Percentiles rank a stretch among this genome's conserved stretches.
Conservation (phyloP, 371 early-diverging fungal species). For the Mucor sp. region DNA sequence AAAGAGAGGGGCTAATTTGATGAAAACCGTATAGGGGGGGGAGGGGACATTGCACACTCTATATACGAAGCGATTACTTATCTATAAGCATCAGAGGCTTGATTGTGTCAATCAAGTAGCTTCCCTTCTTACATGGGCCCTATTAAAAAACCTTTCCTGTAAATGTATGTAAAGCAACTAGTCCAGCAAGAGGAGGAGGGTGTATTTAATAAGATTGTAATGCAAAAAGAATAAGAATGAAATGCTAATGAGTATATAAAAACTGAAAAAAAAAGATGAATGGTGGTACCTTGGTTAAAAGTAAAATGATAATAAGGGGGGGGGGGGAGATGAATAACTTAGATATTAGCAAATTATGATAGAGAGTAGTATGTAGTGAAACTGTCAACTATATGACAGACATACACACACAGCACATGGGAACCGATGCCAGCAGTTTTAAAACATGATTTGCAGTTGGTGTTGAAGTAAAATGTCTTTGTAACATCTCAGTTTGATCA, state of each 20-base stretch:
- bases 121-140: too few species aligned
- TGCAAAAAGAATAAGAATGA: background rate
- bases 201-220: background rate
- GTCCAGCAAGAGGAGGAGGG: background rate
- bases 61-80: background rate
- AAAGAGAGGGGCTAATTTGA: background rate
- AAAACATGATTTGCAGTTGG: background rate
- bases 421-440: background rate
- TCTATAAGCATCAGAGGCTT: background rate
- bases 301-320: background rate
- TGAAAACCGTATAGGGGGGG: background rate
- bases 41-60: background rate
- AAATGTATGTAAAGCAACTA: background rate
- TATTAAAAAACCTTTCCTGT: too few species aligned
- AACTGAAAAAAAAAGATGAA: background rate
- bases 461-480: conserved; percentile 6
- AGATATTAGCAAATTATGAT: background rate
- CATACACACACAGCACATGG: too few species aligned
- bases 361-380: too few species aligned
- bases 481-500: conserved; percentile 16
- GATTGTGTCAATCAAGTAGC: too few species aligned
- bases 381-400: background rate
- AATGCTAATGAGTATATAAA: background rate
- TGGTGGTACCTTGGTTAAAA: background rate
- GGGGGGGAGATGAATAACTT: background rate